These are phyloP conservation scores for Tetrahymena thermophila DNA, from an alignment of 73 alveolate species.

Conservation along the genomic window DNA sequence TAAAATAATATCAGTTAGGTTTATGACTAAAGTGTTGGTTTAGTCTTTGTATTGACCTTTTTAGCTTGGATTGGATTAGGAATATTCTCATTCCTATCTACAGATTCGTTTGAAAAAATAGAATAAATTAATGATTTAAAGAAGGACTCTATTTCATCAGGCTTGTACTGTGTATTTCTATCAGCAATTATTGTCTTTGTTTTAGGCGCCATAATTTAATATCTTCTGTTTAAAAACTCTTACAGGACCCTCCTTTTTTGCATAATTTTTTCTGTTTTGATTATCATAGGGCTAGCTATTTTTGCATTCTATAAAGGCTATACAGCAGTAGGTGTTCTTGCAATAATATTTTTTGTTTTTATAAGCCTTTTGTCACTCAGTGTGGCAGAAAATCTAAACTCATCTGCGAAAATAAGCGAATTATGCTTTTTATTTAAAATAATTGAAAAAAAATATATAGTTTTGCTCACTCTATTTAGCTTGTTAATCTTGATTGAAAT, in stretches of 20 bases:
- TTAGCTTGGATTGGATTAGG: not conserved
- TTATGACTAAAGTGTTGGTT: not conserved
- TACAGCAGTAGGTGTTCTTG: not conserved
- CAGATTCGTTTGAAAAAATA: not conserved
- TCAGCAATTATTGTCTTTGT: not conserved
- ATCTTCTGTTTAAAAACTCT: not conserved
- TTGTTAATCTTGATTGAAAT: not conserved
- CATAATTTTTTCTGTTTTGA: not conserved
- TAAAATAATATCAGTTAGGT: not conserved
- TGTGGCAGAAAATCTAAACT: not conserved
- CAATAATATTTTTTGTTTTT: not conserved
- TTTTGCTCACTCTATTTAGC: not conserved
- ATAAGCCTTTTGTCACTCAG: not conserved
- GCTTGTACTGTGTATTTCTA: not conserved
- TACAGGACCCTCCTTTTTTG: not conserved
- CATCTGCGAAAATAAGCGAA: not conserved
- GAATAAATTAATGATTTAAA: not conserved
- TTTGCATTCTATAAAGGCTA: not conserved
- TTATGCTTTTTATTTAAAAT: not conserved
- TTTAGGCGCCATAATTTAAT: not conserved
- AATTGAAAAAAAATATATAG: not conserved
- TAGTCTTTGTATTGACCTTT: not conserved
- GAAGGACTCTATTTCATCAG: not conserved
- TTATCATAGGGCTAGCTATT: not conserved
- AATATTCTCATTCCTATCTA: not conserved